A percentile compares a stretch with the other conserved stretches of the same genome.
Conservation (phyloP, 116 monocot genomes). For the Cymodocea nodosa region DNA sequence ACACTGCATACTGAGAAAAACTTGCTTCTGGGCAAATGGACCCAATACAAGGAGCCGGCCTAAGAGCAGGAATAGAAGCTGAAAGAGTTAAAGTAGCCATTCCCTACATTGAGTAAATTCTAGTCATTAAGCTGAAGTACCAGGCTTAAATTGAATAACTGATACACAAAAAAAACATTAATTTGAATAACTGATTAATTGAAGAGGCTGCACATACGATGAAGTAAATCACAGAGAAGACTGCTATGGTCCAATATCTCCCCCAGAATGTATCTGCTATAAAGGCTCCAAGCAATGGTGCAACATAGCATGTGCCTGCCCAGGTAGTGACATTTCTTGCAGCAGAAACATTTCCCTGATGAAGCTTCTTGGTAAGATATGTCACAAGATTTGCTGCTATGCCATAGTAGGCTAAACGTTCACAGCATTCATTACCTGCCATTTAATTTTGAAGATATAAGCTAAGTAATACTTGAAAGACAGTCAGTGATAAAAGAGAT, state of each 20-base stretch:
- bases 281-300: slow-evolving; percentile 36
- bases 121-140: background rate
- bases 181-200: background rate
- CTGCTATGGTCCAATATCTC: slow-evolving; percentile 30
- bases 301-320: slow-evolving; percentile 38
- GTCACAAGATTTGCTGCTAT: slow-evolving; percentile 37
- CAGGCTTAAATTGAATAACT: background rate
- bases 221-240: slow-evolving; percentile 34
- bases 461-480: background rate
- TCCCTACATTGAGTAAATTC: slow-evolving; percentile 16
- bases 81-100: slow-evolving; percentile 37
- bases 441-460: background rate
- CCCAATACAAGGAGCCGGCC: slow-evolving; percentile 25
- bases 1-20: slow-evolving; percentile 18
- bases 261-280: slow-evolving; percentile 44
- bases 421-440: slow-evolving; percentile 40
- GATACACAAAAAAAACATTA: background rate
- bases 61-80: slow-evolving; percentile 28
- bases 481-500: background rate
- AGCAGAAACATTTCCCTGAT: slow-evolving; percentile 34
- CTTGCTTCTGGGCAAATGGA: slow-evolving; percentile 28
- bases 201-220: slow-evolving; percentile 12
- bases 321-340: slow-evolving; percentile 44
- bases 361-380: slow-evolving; percentile 33
- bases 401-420: slow-evolving; percentile 44